A percentile compares a stretch with the other conserved stretches of the same genome.
phyloP scores from a whole-genome alignment of 805 yeast species.

The Danielia oregonensis region DNA sequence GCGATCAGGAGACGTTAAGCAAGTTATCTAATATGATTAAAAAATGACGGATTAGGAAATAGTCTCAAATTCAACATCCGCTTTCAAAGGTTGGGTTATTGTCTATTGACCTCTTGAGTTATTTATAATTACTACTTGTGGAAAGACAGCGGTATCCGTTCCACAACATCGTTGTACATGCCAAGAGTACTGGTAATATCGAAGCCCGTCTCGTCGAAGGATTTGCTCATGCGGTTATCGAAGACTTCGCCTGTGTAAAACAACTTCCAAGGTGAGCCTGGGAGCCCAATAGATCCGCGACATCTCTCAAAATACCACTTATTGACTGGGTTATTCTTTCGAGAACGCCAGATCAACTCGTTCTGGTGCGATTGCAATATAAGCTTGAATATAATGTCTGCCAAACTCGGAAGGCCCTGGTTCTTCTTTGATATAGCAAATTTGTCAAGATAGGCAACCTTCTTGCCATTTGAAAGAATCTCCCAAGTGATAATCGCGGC shows the following conservation, averaged over 20 bases:
- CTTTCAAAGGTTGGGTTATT: no score
- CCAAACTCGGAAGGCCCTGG: conserved; percentile 91
- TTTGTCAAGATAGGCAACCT: conserved; percentile 82
- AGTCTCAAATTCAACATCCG: no score
- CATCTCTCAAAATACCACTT: conserved; percentile 97
- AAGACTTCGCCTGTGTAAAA: conserved; percentile 41
- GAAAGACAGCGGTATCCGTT: conserved; percentile 11
- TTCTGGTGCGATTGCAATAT: conserved; percentile 64
- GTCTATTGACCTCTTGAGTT: neutral
- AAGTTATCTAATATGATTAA: neutral
- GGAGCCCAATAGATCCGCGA: conserved; percentile 51
- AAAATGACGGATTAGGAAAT: no score
- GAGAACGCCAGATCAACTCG: conserved; percentile 87
- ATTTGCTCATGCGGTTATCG: conserved; percentile 29
- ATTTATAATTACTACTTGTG: no score
- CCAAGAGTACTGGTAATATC: conserved; percentile 13
- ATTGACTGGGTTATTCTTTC: conserved; percentile 84
- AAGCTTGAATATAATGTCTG: conserved; percentile 86
- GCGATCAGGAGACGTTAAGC: neutral
- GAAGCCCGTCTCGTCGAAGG: conserved; percentile 11
- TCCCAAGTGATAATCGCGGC: conserved; percentile 93
- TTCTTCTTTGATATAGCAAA: conserved; percentile 81
- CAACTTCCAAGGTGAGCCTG: conserved; percentile 37
- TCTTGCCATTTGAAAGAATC: conserved; percentile 18
- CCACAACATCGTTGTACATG: conserved; percentile 11